These are phyloP conservation scores for barley (Hordeum vulgare) DNA, from an alignment of 176 grass and related monocot genomes.

Conservation along the genomic window DNA sequence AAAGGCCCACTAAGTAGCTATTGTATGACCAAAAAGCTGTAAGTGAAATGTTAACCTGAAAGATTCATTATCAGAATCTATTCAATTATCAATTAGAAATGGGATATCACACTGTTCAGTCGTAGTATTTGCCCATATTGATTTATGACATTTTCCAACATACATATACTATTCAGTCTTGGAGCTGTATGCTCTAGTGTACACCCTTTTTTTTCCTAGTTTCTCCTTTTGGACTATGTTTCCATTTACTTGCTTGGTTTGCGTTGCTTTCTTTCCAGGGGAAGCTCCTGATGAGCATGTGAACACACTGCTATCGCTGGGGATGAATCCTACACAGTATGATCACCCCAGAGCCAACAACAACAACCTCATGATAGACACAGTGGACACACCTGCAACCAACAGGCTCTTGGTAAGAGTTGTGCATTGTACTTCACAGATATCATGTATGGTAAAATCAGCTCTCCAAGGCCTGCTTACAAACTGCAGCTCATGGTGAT, in stretches of 20 bases:
- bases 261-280: slow-evolving; percentile 27
- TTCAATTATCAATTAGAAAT: neutral
- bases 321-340: slow-evolving; percentile 25
- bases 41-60: neutral
- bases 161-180: neutral
- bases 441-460: neutral
- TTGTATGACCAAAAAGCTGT: neutral
- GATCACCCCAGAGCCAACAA: neutral
- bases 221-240: neutral
- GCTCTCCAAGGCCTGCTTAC: neutral
- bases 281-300: slow-evolving; percentile 41
- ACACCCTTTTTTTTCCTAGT: neutral
- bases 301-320: slow-evolving; percentile 33
- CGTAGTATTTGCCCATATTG: neutral
- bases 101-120: neutral
- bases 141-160: neutral
- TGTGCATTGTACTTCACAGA: neutral
- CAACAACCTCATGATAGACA: neutral
- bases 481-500: neutral
- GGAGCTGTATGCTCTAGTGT: neutral
- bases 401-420: neutral
- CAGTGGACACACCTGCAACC: slow-evolving; percentile 5
- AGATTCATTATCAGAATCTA: slow-evolving; percentile 5
- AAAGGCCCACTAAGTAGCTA: neutral
- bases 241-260: neutral